Evolutionary conservation across 1,284 basidiomycete species (phyloP).

Genomic region (Mycena citricolor): DNA sequence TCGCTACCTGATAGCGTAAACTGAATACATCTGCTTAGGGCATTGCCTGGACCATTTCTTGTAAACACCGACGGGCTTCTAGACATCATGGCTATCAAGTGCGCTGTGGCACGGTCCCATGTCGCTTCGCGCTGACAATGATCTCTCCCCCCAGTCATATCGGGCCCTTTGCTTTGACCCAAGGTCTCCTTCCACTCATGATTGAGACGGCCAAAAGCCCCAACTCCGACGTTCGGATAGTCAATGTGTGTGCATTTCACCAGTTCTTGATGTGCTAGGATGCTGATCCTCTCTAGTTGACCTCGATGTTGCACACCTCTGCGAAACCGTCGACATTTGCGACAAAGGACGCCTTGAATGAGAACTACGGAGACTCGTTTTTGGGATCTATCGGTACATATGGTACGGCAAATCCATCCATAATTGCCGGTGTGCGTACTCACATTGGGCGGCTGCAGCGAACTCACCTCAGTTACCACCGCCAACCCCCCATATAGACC

Average conservation of each 20-base stretch:
- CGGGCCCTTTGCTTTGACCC: constrained; percentile 32
- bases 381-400: constrained; percentile 6
- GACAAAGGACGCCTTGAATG: constrained; percentile 14
- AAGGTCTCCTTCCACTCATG: constrained; percentile 31
- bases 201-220: constrained; percentile 27
- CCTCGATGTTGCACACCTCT: constrained; percentile 2
- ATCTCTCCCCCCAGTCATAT: constrained; percentile 28
- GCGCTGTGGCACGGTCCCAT: background rate
- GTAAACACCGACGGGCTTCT: constrained; percentile 23
- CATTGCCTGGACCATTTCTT: constrained; percentile 3
- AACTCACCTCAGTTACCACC: too few relatives aligned
- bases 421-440: too few relatives aligned
- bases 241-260: constrained; percentile 28
- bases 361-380: constrained; percentile 8
- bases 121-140: background rate
- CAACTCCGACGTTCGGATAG: constrained; percentile 33
- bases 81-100: constrained; percentile 31
- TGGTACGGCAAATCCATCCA: too few relatives aligned
- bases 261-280: background rate
- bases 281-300: constrained; percentile 2
- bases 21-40: too few relatives aligned
- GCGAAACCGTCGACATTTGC: constrained; percentile 9
- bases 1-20: too few relatives aligned
- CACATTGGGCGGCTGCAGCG: too few relatives aligned
- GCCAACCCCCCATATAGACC: too few relatives aligned